Percentiles rank a stretch among this genome's conserved stretches.
phyloP scores from a whole-genome alignment of 2,329 filamentous ascomycete species.

The Cercospora sp. region DNA sequence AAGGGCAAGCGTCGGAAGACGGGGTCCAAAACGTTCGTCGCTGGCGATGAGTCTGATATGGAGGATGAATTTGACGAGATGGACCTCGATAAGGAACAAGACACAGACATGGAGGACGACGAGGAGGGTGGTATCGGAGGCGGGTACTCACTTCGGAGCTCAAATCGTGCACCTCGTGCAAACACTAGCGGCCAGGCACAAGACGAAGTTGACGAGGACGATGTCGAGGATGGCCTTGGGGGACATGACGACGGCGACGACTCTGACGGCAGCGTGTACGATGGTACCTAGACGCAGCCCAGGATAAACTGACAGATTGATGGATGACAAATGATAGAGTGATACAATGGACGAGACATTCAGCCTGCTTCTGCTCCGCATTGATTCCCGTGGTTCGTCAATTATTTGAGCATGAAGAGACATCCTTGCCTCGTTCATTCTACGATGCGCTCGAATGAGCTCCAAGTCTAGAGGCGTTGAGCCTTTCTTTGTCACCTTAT shows the following conservation, averaged over 20 bases:
- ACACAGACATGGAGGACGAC: background rate
- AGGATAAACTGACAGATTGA: background rate
- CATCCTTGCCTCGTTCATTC: background rate
- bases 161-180: background rate
- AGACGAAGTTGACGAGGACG: background rate
- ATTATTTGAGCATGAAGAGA: background rate
- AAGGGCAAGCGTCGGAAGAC: background rate
- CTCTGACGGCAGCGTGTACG: constrained; percentile 4
- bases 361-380: background rate
- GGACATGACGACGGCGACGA: background rate
- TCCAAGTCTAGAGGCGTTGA: background rate
- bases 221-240: background rate
- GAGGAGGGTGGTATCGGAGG: background rate
- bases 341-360: background rate
- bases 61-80: background rate
- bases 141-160: background rate
- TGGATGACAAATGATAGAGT: background rate
- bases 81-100: background rate
- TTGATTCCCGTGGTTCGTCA: background rate
- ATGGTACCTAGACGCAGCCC: background rate
- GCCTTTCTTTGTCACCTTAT: background rate
- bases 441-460: background rate
- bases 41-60: background rate
- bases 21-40: background rate
- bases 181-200: background rate